Conservation (phyloP, 257 asterid genomes). For the Datura wrightii region DNA sequence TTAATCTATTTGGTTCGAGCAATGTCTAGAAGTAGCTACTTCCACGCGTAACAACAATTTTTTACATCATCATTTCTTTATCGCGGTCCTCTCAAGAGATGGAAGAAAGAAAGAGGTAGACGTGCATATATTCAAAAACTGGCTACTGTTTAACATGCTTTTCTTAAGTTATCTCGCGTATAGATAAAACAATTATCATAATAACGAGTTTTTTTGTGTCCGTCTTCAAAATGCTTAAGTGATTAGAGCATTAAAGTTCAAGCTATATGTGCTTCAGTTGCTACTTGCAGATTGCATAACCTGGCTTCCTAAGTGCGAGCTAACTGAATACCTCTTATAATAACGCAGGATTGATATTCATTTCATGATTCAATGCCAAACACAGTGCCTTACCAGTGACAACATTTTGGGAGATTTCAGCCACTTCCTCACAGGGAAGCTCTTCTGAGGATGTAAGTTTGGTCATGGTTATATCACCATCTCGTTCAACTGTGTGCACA, state of each 20-base stretch:
- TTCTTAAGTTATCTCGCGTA: neutral
- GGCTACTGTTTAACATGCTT: neutral
- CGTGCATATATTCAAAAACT: neutral
- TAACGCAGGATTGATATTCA: neutral
- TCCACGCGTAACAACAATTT: neutral
- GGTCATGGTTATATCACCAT: constrained; percentile 30
- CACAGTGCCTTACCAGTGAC: constrained; percentile 46
- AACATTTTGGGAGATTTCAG: constrained; percentile 34
- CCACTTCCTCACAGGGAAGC: constrained; percentile 35
- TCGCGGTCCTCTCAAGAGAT: neutral
- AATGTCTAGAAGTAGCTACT: neutral
- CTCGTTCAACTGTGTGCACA: constrained; percentile 32
- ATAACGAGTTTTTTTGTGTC: neutral
- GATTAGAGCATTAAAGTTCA: neutral
- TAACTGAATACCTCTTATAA: too few relatives aligned
- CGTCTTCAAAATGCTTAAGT: neutral
- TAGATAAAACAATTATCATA: neutral
- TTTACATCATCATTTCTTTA: neutral
- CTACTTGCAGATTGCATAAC: neutral
- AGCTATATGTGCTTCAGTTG: neutral
- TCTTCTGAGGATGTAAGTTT: constrained; percentile 39
- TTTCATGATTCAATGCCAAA: neutral
- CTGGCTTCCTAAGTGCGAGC: too few relatives aligned
- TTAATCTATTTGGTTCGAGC: neutral
- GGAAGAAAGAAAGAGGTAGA: neutral